phyloP scores from a whole-genome alignment of 495 filamentous ascomycete species.

The Penicillium roqueforti region DNA sequence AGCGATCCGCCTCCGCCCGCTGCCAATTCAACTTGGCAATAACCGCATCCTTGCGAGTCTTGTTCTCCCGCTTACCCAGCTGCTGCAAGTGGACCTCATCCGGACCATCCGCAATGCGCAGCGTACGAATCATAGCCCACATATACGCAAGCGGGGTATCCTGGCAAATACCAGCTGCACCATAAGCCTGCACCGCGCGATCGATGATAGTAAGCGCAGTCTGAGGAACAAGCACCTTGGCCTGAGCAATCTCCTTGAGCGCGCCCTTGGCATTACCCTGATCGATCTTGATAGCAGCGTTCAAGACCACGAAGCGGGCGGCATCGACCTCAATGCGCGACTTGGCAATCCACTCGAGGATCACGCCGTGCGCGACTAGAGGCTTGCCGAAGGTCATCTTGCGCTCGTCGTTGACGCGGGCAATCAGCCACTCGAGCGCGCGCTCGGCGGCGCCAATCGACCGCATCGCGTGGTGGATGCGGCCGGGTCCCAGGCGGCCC shows the following conservation, averaged over 20 bases:
- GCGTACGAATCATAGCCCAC: slow-evolving; percentile 79
- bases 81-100: slow-evolving; percentile 95
- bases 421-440: slow-evolving; percentile 84
- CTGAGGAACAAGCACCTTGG: slow-evolving; percentile 78
- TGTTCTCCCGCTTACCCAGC: slow-evolving; percentile 81
- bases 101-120: slow-evolving; percentile 84
- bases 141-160: slow-evolving; percentile 84
- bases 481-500: slow-evolving; percentile 83
- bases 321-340: slow-evolving; percentile 89
- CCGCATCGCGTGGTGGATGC: slow-evolving; percentile 94
- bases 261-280: slow-evolving; percentile 73
- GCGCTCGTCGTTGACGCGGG: slow-evolving; percentile 80
- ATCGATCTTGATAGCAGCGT: slow-evolving; percentile 88
- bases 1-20: slow-evolving; percentile 56
- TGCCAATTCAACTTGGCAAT: slow-evolving; percentile 61
- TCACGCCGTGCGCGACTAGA: slow-evolving; percentile 79
- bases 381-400: slow-evolving; percentile 82
- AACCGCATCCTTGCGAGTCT: slow-evolving; percentile 56
- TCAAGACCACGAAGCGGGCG: slow-evolving; percentile 78
- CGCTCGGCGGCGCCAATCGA: slow-evolving; percentile 80
- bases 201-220: slow-evolving; percentile 78
- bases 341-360: slow-evolving; percentile 89
- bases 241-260: slow-evolving; percentile 79
- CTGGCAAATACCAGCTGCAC: slow-evolving; percentile 81
- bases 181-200: slow-evolving; percentile 80